Conservation (phyloP, 2,329 filamentous ascomycete species). For the Colletotrichum kahawae region DNA sequence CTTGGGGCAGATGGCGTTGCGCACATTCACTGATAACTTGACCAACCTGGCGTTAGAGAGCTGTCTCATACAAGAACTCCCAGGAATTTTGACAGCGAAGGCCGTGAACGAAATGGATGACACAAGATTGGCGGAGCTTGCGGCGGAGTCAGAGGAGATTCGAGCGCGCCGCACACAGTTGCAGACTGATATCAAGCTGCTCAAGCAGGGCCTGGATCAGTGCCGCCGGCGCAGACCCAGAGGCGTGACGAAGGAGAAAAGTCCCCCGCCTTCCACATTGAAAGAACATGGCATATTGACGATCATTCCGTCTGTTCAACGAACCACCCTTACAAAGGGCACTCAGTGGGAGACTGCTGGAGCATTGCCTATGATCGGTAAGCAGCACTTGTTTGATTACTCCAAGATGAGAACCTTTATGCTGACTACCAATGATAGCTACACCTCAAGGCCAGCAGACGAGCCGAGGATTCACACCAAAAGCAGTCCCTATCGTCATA, state of each 20-base stretch:
- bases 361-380: background rate
- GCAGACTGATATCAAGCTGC: constrained; percentile 14
- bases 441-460: background rate
- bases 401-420: background rate
- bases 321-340: background rate
- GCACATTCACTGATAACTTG: constrained; percentile 53
- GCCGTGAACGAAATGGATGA: constrained; percentile 39
- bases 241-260: background rate
- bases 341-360: background rate
- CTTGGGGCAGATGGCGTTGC: constrained; percentile 39
- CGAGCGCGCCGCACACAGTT: constrained; percentile 14
- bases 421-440: background rate
- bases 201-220: constrained; percentile 22
- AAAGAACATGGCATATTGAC: background rate
- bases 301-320: background rate
- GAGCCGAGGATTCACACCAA: background rate
- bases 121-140: constrained; percentile 30
- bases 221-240: constrained; percentile 24
- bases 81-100: constrained; percentile 43
- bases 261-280: background rate
- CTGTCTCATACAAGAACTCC: constrained; percentile 47
- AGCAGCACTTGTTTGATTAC: background rate
- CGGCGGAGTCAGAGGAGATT: constrained; percentile 34
- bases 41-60: constrained; percentile 53
- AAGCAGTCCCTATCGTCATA: background rate